These are phyloP conservation scores for Leccinum aurantiacum DNA, from an alignment of 768 basidiomycete genomes.

Conservation along the genomic window DNA sequence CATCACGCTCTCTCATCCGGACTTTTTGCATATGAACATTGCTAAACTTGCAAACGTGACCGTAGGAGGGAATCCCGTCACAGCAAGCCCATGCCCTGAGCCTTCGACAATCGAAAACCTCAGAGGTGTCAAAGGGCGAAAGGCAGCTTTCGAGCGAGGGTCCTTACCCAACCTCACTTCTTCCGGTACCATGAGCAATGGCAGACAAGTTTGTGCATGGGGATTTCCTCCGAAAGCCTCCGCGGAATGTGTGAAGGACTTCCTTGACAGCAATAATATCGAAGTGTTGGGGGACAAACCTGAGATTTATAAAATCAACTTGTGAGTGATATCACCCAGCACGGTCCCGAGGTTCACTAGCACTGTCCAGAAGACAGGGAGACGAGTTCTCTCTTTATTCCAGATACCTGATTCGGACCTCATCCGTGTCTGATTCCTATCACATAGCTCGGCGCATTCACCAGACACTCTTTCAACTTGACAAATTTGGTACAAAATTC, in stretches of 20 bases:
- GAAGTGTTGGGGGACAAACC: conserved; percentile 39
- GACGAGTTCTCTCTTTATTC: conserved; percentile 46
- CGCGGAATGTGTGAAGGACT: conserved; percentile 35
- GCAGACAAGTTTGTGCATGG: conserved; percentile 56
- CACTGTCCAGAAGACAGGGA: conserved; percentile 31
- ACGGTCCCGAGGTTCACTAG: neutral
- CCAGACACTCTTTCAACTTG: conserved; percentile 48
- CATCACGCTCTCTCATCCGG: conserved; percentile 51
- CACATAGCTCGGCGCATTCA: conserved; percentile 64
- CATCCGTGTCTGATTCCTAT: conserved; percentile 64
- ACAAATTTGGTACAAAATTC: conserved; percentile 38
- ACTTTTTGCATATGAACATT: conserved; percentile 43
- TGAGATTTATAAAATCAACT: conserved; percentile 49
- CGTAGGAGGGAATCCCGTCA: conserved; percentile 46
- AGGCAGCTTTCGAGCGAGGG: conserved; percentile 38
- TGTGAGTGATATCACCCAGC: conserved; percentile 38
- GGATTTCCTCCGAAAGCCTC: conserved; percentile 57
- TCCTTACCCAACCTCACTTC: conserved; percentile 43
- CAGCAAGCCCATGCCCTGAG: conserved; percentile 32
- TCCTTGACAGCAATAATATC: conserved; percentile 47
- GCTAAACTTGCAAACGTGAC: conserved; percentile 42
- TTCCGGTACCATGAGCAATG: conserved; percentile 51
- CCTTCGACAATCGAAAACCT: conserved; percentile 27
- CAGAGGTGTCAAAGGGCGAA: conserved; percentile 43
- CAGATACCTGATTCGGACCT: conserved; percentile 55